A percentile compares a stretch with the other conserved stretches of the same genome.
Evolutionary conservation across 2,329 filamentous ascomycete species (phyloP).

Genomic region (Pseudogymnoascus sp.): DNA sequence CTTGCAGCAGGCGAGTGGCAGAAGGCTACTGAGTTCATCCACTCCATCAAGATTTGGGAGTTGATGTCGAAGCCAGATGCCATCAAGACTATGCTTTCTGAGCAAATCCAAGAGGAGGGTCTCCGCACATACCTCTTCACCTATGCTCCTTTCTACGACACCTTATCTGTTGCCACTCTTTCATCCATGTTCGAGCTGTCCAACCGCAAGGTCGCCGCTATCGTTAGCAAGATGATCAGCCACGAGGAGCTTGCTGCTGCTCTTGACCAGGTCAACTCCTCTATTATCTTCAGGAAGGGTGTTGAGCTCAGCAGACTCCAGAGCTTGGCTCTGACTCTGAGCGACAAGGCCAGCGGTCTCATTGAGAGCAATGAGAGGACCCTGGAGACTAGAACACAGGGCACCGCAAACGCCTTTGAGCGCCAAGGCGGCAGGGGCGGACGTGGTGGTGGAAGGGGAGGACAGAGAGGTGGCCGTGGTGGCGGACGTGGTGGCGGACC

Average conservation of each 20-base stretch:
- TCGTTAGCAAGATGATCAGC: constrained; percentile 99
- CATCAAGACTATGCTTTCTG: constrained; percentile 95
- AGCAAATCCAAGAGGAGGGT: constrained; percentile 98
- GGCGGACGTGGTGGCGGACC: constrained; percentile 52
- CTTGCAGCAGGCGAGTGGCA: constrained; percentile 97
- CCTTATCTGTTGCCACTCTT: constrained; percentile 76
- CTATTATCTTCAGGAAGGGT: constrained; percentile 98
- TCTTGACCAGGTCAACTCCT: constrained; percentile 93
- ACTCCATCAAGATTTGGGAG: constrained; percentile 99
- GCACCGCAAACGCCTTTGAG: constrained; percentile 91
- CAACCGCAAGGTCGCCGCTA: constrained; percentile 80
- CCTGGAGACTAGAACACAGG: constrained; percentile 92
- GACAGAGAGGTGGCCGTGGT: constrained; percentile 51
- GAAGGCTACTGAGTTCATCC: constrained; percentile 87
- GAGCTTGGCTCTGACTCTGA: constrained; percentile 85
- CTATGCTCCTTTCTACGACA: constrained; percentile 98
- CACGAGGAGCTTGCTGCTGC: constrained; percentile 96
- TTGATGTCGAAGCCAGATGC: constrained; percentile 86
- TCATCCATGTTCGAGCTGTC: constrained; percentile 93
- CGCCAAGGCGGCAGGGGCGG: constrained; percentile 73
- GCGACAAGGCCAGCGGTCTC: constrained; percentile 90
- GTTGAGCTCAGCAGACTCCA: constrained; percentile 95
- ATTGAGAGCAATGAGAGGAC: constrained; percentile 98
- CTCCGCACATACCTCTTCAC: constrained; percentile 98
- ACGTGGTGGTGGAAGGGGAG: constrained; percentile 58